Evolutionary conservation across 2,329 filamentous ascomycete genomes (phyloP).

Genomic region (Alternaria solani): DNA sequence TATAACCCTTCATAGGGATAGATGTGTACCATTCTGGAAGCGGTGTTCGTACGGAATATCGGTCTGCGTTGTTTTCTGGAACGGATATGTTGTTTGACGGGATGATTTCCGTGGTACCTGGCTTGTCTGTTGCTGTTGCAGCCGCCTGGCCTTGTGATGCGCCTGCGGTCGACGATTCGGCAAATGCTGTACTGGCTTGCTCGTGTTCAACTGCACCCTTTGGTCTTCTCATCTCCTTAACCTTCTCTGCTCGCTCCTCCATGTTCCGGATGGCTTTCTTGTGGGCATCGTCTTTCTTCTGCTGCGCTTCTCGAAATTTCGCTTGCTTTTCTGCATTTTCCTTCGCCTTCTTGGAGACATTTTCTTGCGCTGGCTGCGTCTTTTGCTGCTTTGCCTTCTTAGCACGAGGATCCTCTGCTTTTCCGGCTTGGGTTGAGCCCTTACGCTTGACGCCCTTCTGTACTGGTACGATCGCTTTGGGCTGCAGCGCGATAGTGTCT

Average conservation of each 20-base stretch:
- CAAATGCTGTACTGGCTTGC: background rate
- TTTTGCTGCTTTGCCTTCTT: slow-evolving; percentile 4
- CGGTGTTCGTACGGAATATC: background rate
- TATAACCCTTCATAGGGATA: slow-evolving; percentile 8
- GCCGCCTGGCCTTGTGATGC: background rate
- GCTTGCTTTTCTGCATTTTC: background rate
- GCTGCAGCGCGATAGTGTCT: background rate
- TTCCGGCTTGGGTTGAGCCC: background rate
- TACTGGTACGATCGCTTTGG: background rate
- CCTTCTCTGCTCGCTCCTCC: background rate
- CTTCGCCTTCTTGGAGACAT: background rate
- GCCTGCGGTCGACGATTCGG: slow-evolving; percentile 12
- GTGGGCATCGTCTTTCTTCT: background rate
- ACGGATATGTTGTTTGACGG: background rate
- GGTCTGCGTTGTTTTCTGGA: background rate
- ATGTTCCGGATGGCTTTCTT: background rate
- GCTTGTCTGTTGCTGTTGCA: background rate
- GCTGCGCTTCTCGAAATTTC: background rate
- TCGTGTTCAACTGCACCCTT: background rate
- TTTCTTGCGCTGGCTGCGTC: background rate
- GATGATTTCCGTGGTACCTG: background rate
- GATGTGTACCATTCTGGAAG: slow-evolving; percentile 27
- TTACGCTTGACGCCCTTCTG: slow-evolving; percentile 5
- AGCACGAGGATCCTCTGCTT: background rate
- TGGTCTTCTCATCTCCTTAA: background rate